Evolutionary conservation across 768 basidiomycete species (phyloP).

Genomic region (Macrocybe gigantea): DNA sequence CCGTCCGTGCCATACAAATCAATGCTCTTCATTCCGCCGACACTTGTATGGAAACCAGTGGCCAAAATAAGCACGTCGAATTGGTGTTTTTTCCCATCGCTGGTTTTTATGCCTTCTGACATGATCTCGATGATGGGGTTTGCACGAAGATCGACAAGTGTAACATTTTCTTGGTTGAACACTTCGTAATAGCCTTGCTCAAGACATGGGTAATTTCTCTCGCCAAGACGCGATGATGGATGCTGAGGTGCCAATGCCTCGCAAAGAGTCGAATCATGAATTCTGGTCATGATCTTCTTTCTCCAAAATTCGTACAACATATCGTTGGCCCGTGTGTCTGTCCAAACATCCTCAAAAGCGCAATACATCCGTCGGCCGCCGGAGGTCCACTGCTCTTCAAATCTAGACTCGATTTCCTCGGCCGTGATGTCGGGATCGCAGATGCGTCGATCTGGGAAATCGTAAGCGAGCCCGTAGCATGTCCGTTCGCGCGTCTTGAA

Average conservation of each 20-base stretch:
- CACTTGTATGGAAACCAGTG: constrained; percentile 10
- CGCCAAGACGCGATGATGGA: constrained; percentile 5
- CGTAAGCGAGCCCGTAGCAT: background rate
- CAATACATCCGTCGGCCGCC: constrained; percentile 9
- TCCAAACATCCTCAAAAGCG: constrained; percentile 5
- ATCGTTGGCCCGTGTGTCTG: background rate
- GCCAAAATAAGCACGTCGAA: constrained; percentile 11
- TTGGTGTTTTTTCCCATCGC: constrained; percentile 7
- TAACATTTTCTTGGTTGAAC: constrained; percentile 9
- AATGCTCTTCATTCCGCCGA: constrained; percentile 6
- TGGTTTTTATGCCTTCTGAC: constrained; percentile 4
- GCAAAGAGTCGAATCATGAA: constrained; percentile 5
- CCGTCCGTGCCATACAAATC: constrained; percentile 11
- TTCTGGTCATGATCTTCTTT: constrained; percentile 5
- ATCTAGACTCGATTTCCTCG: constrained; percentile 9
- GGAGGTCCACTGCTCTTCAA: constrained; percentile 9
- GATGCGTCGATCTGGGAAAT: background rate
- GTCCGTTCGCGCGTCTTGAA: background rate
- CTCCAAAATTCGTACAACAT: constrained; percentile 9
- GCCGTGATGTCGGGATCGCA: constrained; percentile 1
- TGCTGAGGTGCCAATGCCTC: constrained; percentile 9
- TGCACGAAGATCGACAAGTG: constrained; percentile 7
- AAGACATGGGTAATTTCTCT: constrained; percentile 7
- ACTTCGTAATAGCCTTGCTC: constrained; percentile 11
- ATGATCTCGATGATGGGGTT: constrained; percentile 6